phyloP scores from a whole-genome alignment of 2,329 filamentous ascomycete species.

The Dactylellina sp. region DNA sequence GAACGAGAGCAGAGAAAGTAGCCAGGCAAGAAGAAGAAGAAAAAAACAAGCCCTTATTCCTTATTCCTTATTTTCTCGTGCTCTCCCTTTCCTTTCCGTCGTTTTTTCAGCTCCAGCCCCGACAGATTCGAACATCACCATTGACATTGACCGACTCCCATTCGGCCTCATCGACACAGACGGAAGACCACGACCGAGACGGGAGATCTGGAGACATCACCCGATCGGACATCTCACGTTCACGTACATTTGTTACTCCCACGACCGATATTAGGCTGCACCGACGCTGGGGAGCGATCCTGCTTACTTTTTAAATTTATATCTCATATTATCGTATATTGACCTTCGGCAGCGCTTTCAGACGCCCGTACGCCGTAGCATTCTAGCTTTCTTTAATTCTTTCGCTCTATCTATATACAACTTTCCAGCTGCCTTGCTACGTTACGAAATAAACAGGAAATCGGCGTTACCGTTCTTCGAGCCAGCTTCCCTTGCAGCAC shows the following conservation, averaged over 20 bases:
- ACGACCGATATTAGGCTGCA: slow-evolving; percentile 7
- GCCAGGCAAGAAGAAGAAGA: slow-evolving; percentile 12
- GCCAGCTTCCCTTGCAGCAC: slow-evolving; percentile 55
- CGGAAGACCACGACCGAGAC: slow-evolving; percentile 17
- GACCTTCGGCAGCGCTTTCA: slow-evolving; percentile 36
- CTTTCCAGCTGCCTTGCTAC: slow-evolving; percentile 7
- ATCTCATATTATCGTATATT: too few species aligned
- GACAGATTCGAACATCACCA: slow-evolving; percentile 46
- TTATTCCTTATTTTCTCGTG: slow-evolving; percentile 56
- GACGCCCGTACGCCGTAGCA: slow-evolving; percentile 13
- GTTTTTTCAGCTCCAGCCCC: slow-evolving; percentile 27
- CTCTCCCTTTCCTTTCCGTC: slow-evolving; percentile 27
- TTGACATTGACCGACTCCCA: slow-evolving; percentile 36
- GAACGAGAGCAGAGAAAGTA: slow-evolving; percentile 7
- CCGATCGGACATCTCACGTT: slow-evolving; percentile 47
- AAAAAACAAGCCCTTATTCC: slow-evolving; percentile 22
- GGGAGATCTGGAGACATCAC: slow-evolving; percentile 29
- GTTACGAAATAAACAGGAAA: slow-evolving; percentile 10
- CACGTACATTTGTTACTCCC: slow-evolving; percentile 17
- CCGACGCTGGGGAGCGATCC: too few species aligned
- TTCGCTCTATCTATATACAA: slow-evolving; percentile 12
- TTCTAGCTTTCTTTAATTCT: slow-evolving; percentile 18
- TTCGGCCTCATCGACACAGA: slow-evolving; percentile 23
- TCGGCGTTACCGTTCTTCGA: slow-evolving; percentile 47
- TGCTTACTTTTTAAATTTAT: too few species aligned